Percentiles rank a stretch among this genome's conserved stretches.
These are phyloP conservation scores for Paramyrothecium roridum DNA, from an alignment of 2,329 filamentous ascomycete genomes.

Conservation along the genomic window DNA sequence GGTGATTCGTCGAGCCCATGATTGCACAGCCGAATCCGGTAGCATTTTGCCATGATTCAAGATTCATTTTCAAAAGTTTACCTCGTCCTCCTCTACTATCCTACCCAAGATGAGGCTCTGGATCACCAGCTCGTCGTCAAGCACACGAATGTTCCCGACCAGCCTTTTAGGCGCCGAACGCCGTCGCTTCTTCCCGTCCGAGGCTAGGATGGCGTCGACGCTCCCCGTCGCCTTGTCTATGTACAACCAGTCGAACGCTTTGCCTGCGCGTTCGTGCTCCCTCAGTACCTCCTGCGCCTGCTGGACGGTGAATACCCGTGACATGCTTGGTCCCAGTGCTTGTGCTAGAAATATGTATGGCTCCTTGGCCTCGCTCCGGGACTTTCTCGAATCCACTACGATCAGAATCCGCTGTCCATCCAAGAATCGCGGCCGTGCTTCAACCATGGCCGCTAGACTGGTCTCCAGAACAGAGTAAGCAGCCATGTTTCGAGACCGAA, in stretches of 20 bases:
- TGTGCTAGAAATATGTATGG: slow-evolving; percentile 79
- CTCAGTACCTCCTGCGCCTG: slow-evolving; percentile 61
- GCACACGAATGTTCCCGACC: slow-evolving; percentile 57
- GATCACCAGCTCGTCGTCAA: slow-evolving; percentile 83
- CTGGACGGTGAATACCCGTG: slow-evolving; percentile 60
- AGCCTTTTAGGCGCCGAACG: slow-evolving; percentile 21
- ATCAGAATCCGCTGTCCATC: slow-evolving; percentile 66
- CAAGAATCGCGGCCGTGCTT: slow-evolving; percentile 60
- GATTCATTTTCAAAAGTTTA: slow-evolving; percentile 10
- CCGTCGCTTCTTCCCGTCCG: slow-evolving; percentile 37
- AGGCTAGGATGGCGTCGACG: slow-evolving; percentile 44
- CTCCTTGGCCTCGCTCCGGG: slow-evolving; percentile 60
- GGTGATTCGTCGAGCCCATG: too few species aligned
- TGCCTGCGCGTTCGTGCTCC: slow-evolving; percentile 42
- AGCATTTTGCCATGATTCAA: not conserved
- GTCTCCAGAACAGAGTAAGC: slow-evolving; percentile 58
- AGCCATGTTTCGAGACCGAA: slow-evolving; percentile 68
- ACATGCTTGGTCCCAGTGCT: slow-evolving; percentile 71
- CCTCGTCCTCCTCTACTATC: slow-evolving; percentile 62
- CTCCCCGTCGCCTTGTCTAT: slow-evolving; percentile 63
- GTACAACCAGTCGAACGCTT: slow-evolving; percentile 73
- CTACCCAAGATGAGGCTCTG: slow-evolving; percentile 89
- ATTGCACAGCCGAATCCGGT: too few species aligned
- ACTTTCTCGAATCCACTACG: slow-evolving; percentile 56
- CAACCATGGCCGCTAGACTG: slow-evolving; percentile 54